Evolutionary conservation across 305 asterid species (phyloP), one percentile per base, ranked within the genome.

Genomic region (Rubia tinctorum): DNA sequence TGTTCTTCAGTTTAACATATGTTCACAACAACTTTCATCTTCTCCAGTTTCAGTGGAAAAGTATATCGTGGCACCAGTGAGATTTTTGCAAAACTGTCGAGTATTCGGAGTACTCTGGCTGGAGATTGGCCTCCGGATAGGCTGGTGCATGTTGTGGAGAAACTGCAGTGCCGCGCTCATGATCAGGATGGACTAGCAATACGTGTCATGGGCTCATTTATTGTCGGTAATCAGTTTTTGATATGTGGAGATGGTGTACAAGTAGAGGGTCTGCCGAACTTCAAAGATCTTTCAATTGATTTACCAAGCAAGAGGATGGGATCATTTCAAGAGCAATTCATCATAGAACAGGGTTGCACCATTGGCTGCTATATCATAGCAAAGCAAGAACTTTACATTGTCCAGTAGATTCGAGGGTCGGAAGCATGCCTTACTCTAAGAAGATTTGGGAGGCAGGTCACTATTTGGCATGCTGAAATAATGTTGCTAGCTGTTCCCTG

Each of bases 91-190:
- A 72, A 78, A 23, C 72, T 90, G 82, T 88, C 97, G 67, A 84
- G 80, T 73, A 91, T 91, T 27, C 90, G 98, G 23, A 81, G 80
- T 70, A 94, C 95, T 10, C 86, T 91, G 82, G 93, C 91, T 15
- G 99, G 99, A 14, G 96, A 91, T 64, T 89, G 97, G 97, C 91
- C 97, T 67, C 90, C 95, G 13, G 96, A 94, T 80, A 90, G 90
- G 87, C 96, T 91, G 15, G 97, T 91, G 71, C 99, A 94, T 77
- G 93, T 91, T 14, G 99, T 90, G 79, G 99, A 94, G 86, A 94
- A 91, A 77, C 93, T 94, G 44, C 97, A 94, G 71, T 94, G 99
- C 63, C 96, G 97, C 34, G 83, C 89, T 71, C 84, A 88, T 62
- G 89, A 95, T 71, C 81, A 83, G 47, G 82, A 86, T 25, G 97